Evolutionary conservation across 345 rosid species (phyloP).

Genomic region (Punica granatum): DNA sequence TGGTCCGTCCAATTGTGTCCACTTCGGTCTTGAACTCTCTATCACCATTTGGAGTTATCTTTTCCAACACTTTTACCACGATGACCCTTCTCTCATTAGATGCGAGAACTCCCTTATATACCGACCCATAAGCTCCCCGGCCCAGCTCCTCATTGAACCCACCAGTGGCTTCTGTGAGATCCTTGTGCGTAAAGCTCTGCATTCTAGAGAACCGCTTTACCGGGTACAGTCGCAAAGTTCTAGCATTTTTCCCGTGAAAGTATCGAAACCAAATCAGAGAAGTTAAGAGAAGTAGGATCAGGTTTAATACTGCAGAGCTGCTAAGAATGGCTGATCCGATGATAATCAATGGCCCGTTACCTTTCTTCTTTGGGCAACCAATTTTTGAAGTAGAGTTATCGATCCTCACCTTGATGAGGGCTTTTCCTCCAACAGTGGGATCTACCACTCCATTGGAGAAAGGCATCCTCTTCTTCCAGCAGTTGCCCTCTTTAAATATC

Average conservation of each 20-base stretch:
- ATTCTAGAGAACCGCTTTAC: not conserved
- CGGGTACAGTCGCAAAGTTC: not conserved
- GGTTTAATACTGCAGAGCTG: not conserved
- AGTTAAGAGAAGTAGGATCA: not conserved
- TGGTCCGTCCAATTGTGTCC: conserved; percentile 20
- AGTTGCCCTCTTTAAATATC: conserved; percentile 9
- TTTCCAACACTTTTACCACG: conserved; percentile 20
- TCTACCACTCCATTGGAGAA: conserved; percentile 26
- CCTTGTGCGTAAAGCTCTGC: conserved; percentile 4
- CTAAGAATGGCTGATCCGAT: conserved; percentile 4
- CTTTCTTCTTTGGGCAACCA: conserved; percentile 7
- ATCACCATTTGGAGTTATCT: conserved; percentile 5
- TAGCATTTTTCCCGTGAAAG: not conserved
- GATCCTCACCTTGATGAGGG: conserved; percentile 33
- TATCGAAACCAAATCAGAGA: not conserved
- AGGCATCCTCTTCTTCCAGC: conserved; percentile 51
- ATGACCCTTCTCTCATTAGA: not conserved
- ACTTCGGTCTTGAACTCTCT: conserved; percentile 23
- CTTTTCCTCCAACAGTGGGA: conserved; percentile 5
- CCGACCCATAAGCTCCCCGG: conserved; percentile 24
- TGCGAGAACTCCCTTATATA: conserved; percentile 14
- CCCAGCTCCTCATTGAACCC: conserved; percentile 13
- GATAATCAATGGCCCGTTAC: not conserved
- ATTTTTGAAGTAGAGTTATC: conserved; percentile 4
- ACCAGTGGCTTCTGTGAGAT: conserved; percentile 8